A percentile compares a stretch with the other conserved stretches of the same genome.
These are phyloP conservation scores for Carpinus viminea DNA, from an alignment of 306 rosid species.

Conservation along the genomic window DNA sequence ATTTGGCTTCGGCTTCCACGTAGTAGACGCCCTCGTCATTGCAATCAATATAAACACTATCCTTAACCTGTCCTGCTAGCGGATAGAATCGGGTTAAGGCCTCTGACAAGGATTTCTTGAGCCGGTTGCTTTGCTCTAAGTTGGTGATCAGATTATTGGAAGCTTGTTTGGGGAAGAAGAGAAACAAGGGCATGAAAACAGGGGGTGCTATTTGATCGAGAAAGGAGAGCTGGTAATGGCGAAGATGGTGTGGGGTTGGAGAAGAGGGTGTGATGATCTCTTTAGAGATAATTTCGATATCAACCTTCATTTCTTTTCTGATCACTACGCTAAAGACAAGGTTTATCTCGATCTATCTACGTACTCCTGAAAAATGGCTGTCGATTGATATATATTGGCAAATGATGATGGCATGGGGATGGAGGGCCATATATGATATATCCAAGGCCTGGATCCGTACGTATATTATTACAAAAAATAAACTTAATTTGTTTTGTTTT, in stretches of 20 bases:
- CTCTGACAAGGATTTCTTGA: constrained; percentile 24
- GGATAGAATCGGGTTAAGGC: constrained; percentile 27
- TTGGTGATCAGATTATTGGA: background rate
- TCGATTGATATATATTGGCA: too few relatives aligned
- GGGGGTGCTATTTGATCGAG: constrained; percentile 28
- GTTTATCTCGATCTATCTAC: too few relatives aligned
- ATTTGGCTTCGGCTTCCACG: constrained; percentile 16
- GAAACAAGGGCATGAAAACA: constrained; percentile 24
- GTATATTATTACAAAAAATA: too few relatives aligned
- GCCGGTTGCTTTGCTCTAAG: background rate
- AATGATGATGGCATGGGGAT: too few relatives aligned
- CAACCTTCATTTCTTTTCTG: constrained; percentile 13
- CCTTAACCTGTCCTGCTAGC: constrained; percentile 16
- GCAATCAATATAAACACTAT: constrained; percentile 12
- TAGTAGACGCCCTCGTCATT: constrained; percentile 18
- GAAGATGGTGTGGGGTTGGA: constrained; percentile 31
- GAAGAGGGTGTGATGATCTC: constrained; percentile 20
- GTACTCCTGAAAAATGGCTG: too few relatives aligned
- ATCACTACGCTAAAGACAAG: too few relatives aligned
- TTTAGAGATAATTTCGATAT: background rate
- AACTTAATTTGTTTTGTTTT: too few relatives aligned
- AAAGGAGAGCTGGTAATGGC: constrained; percentile 28
- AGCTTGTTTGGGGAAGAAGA: constrained; percentile 13
- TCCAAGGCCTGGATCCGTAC: too few relatives aligned
- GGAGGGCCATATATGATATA: too few relatives aligned